These are phyloP conservation scores for Chaetothyriales sp. DNA, from an alignment of 2,329 filamentous ascomycete species.

Conservation along the genomic window DNA sequence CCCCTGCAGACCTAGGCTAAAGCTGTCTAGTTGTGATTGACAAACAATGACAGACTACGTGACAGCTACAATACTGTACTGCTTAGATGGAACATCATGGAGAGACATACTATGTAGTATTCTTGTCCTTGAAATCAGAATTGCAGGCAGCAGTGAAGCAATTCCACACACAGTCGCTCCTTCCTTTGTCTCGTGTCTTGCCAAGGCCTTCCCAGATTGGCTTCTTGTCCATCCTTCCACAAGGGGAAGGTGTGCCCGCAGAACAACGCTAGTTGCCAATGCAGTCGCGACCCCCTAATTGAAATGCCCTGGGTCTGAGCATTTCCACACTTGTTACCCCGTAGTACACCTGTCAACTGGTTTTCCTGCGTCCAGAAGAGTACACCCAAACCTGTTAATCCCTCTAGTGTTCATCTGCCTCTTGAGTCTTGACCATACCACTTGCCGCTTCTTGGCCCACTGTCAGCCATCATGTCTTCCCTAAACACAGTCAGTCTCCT, in stretches of 20 bases:
- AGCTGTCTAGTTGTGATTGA: background rate
- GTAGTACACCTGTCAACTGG: background rate
- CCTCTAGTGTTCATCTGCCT: background rate
- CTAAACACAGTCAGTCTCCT: conserved; percentile 16
- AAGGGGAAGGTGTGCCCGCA: conserved; percentile 14
- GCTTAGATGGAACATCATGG: too few species aligned
- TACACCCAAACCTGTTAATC: background rate
- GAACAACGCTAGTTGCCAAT: background rate
- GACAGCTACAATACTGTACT: background rate
- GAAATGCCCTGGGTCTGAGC: background rate
- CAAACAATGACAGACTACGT: background rate
- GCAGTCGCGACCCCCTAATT: background rate
- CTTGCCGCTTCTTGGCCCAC: background rate
- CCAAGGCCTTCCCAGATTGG: background rate
- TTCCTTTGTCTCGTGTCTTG: too few species aligned
- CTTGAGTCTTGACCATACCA: background rate
- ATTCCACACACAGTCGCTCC: too few species aligned
- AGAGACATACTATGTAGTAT: too few species aligned
- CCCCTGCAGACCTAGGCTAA: background rate
- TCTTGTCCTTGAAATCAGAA: too few species aligned
- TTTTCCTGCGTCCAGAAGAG: background rate
- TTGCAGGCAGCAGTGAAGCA: too few species aligned
- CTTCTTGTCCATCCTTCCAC: background rate
- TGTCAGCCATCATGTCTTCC: conserved; percentile 8
- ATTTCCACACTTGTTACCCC: background rate